A percentile compares a stretch with the other conserved stretches of the same genome.
Conservation (phyloP, 352 stramenopile genomes). For the Pythium apleroticum region DNA sequence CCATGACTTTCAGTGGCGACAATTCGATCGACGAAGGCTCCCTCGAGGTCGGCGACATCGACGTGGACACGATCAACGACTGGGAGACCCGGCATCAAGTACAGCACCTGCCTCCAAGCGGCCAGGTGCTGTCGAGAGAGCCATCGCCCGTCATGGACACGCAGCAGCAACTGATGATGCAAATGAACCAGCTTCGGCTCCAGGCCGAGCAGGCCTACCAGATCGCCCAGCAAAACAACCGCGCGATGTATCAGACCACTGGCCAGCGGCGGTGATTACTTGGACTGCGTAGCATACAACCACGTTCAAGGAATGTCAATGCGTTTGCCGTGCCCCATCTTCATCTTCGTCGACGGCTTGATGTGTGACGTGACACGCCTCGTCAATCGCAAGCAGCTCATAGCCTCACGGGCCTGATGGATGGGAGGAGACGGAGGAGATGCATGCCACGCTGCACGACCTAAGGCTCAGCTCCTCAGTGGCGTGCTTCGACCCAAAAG, state of each 20-base stretch:
- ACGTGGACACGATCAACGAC: constrained; percentile 17
- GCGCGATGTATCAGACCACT: constrained; percentile 17
- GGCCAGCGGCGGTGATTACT: neutral
- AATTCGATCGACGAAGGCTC: constrained; percentile 6
- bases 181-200: constrained; percentile 53
- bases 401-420: no score
- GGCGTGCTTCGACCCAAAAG: neutral
- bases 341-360: neutral
- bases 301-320: neutral
- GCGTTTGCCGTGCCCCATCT: no score
- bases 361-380: neutral
- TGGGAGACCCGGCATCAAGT: constrained; percentile 8
- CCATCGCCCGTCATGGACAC: constrained; percentile 4
- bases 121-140: constrained; percentile 8
- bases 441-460: no score
- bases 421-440: no score
- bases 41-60: constrained; percentile 8
- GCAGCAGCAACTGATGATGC: constrained; percentile 37
- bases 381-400: neutral
- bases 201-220: constrained; percentile 56
- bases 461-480: neutral
- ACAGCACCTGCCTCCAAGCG: neutral
- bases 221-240: constrained; percentile 42
- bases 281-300: neutral
- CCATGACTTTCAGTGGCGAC: constrained; percentile 8